Base-by-base conservation (phyloP, 148 eudicot genomes). In the Vaccinium darrowii region DNA sequence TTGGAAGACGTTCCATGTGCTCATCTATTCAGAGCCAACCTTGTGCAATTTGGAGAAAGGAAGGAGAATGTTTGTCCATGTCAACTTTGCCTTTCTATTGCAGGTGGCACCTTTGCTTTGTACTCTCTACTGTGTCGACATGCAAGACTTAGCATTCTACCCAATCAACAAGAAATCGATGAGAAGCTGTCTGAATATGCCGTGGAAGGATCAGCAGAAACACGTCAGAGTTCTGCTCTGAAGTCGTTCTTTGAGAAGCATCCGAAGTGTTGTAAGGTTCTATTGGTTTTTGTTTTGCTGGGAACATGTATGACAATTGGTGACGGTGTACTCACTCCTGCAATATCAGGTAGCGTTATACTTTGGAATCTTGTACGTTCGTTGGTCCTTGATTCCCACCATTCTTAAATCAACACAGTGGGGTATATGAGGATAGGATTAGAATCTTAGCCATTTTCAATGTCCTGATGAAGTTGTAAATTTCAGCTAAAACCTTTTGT, bases 71-170 rank as follows among this genome's bases (percentile, higher is more conserved):
- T 79, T 62, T 50, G 56, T 27, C 73, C 21, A 86, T 78, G 78
- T 74, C 78, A 78, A 74, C 58, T 75, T 89, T 71, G 81, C 67
- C n/a, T 60, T 75, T 78, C 27, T 88, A 84, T 76, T 89, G 85
- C 90, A 92, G 95, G 95, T 84, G 95, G 95, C n/a, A 92, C 93
- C 36, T 92, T 92, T 86, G 95, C 95, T 47, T 82, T 92, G 83
- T 92, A 91, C 83, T 92, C 95, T 5, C 83, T 92, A 84, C 87
- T 92, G 39, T 91, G 92, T 67, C 90, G 95, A 52, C 72, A 91
- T 79, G 91, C 94, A 82, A 92, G 85, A 69, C 85, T 92, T 62
- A 85, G 94, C 79, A 84, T 91, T 84, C 89, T 91, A 63, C 94
- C 94, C 11, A 91, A 91, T 83, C 90, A 89, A 72, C 88, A 90